phyloP scores from a whole-genome alignment of 2,329 filamentous ascomycete genomes.

The Phoma sp. region DNA sequence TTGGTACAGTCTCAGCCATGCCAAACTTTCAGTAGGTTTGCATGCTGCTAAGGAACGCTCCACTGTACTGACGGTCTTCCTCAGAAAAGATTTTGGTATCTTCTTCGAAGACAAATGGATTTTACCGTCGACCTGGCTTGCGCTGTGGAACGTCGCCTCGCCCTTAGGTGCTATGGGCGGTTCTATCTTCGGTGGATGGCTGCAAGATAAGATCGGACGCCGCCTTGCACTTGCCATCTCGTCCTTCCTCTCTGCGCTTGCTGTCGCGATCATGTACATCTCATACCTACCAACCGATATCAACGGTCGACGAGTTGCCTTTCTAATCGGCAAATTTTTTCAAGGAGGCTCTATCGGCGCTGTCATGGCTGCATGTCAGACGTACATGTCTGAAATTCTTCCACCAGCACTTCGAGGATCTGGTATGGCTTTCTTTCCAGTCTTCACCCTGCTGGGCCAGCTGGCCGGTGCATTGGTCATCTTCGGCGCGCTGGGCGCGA shows the following conservation, averaged over 20 bases:
- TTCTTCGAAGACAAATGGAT: constrained; percentile 35
- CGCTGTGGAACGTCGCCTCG: constrained; percentile 35
- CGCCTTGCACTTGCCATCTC: constrained; percentile 28
- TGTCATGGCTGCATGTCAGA: constrained; percentile 48
- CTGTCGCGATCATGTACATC: constrained; percentile 38
- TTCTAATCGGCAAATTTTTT: constrained; percentile 55
- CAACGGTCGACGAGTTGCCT: constrained; percentile 38
- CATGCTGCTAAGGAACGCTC: not conserved
- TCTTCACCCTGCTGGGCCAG: constrained; percentile 58
- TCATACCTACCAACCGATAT: constrained; percentile 34
- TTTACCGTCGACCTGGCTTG: constrained; percentile 37
- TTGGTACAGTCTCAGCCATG: constrained; percentile 39
- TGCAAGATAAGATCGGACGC: constrained; percentile 36
- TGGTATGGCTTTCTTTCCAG: constrained; percentile 57
- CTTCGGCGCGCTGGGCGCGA: constrained; percentile 39
- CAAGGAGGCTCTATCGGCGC: constrained; percentile 56
- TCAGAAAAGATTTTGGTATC: constrained; percentile 34
- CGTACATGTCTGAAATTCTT: constrained; percentile 60
- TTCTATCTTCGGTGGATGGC: constrained; percentile 33
- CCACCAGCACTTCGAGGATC: constrained; percentile 55
- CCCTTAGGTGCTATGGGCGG: constrained; percentile 38
- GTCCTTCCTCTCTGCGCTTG: constrained; percentile 36
- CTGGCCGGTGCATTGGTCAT: constrained; percentile 52
- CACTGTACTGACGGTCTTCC: not conserved
- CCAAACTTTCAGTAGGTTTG: constrained; percentile 35